Base-by-base conservation (phyloP, 352 stramenopile species). In the Phytophthora tentaculata region DNA sequence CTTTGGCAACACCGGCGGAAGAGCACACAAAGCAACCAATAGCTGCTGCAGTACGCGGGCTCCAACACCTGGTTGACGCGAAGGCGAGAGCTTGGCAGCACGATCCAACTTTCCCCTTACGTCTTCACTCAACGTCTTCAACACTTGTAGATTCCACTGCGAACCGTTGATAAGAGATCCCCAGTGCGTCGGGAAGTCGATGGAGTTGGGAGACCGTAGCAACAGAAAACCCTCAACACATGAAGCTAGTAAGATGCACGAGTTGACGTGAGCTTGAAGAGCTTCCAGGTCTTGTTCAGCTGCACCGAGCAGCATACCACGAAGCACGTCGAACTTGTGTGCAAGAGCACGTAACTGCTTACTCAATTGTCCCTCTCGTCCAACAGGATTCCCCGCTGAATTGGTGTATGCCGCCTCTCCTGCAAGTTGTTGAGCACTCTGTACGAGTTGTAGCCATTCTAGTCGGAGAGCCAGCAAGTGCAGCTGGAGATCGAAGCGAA, bases 401-500 rank as follows among this genome's bases (percentile, higher is more conserved):
- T 79, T 81, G 3, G 73, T 84, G 61, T 72, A 80, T 9, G 69
- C 73, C 19, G 69, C 61, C 43, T 89, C 77, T 2, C 73, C 76
- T 19, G 78, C 76, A 16, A 82, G 63, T 53, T 89, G 80, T 29
- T 86, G 80, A 19, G 64, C 56, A 60, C 65, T 75, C 44, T 83
- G 69, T 47, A 82, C n/a, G 10, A 80, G 61, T 35, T 84, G 71
- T 50, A 85, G 57, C 66, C 73, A 89, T 44, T 73, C 57, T 5
- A 76, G 50, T 48, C 80, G 73, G 17, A 84, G 71, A 3, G 55
- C 53, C 7, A 89, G 48, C 4, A 85, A 58, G 26, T 73, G 61
- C 19, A 79, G 43, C 45, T 89, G 80, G 29, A 86, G 67, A 43
- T 79, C 71, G 57, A 89, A 86, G 5, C 76, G 58, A 48, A 73